Evolutionary conservation across 2,329 filamentous ascomycete genomes (phyloP).

Genomic region (Dendrostoma leiphaemia): DNA sequence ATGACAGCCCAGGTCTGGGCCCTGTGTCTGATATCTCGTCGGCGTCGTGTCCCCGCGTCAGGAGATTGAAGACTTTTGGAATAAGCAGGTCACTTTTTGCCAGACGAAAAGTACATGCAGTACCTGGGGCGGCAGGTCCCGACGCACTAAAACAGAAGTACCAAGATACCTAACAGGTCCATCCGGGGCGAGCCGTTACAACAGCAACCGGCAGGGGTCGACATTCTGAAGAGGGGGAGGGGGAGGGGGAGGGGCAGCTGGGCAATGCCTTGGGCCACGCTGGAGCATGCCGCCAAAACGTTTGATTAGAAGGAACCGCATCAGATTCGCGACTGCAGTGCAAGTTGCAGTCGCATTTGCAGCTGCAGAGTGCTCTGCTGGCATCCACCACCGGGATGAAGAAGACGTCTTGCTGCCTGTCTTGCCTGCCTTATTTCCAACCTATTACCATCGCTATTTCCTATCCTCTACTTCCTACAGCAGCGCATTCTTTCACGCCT

Average conservation of each 20-base stretch:
- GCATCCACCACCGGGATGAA: too few species aligned
- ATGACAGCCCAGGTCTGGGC: too few species aligned
- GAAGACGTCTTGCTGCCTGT: too few species aligned
- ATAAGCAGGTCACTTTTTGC: too few species aligned
- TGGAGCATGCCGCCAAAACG: too few species aligned
- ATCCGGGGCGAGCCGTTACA: background rate
- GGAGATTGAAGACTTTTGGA: background rate
- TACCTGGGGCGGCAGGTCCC: background rate
- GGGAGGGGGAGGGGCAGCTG: background rate
- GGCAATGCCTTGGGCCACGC: background rate
- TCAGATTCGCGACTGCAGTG: too few species aligned
- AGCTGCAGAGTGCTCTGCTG: too few species aligned
- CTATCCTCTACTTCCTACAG: background rate
- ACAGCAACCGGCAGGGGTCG: background rate
- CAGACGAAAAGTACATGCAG: background rate
- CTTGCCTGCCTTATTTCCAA: background rate
- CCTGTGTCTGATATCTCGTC: background rate
- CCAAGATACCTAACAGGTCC: background rate
- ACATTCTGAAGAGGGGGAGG: background rate
- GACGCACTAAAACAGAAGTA: background rate
- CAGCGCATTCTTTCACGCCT: background rate
- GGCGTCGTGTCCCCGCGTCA: background rate
- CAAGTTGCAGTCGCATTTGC: too few species aligned
- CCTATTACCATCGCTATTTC: background rate
- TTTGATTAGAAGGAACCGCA: too few species aligned